Percentiles rank a stretch among this genome's conserved stretches.
These are phyloP conservation scores for Pseudogymnoascus sp. DNA, from an alignment of 2,329 filamentous ascomycete genomes.

Conservation along the genomic window DNA sequence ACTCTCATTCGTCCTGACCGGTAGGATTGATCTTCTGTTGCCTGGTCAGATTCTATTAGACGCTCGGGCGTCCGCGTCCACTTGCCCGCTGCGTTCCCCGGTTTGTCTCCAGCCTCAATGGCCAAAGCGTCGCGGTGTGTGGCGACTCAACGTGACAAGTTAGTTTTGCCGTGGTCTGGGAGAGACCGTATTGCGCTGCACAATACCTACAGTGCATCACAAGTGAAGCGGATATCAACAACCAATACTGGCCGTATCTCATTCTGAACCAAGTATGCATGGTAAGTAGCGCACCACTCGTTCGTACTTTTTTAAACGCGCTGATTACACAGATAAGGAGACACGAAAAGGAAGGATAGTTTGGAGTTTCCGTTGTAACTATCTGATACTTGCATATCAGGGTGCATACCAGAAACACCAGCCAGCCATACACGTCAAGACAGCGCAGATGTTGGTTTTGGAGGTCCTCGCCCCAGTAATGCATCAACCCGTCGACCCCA, in stretches of 20 bases:
- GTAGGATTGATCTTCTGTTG: neutral
- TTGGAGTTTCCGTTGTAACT: neutral
- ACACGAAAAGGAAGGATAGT: neutral
- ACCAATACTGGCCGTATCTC: neutral
- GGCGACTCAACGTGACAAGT: neutral
- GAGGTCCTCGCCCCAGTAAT: neutral
- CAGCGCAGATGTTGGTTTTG: neutral
- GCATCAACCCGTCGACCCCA: slow-evolving; percentile 2
- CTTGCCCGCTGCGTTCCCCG: neutral
- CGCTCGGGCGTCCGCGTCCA: neutral
- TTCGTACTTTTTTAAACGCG: slow-evolving; percentile 1
- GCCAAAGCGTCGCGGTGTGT: neutral
- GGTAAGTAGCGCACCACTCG: neutral
- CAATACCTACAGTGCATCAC: neutral
- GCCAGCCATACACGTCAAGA: neutral
- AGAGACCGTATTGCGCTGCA: neutral
- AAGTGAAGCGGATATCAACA: neutral
- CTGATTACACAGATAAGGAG: slow-evolving; percentile 7
- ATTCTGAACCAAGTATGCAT: neutral
- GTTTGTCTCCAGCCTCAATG: neutral
- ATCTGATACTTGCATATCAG: neutral
- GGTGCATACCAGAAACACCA: neutral
- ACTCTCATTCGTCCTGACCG: neutral
- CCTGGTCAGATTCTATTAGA: neutral
- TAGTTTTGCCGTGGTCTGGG: neutral